Base-by-base conservation (phyloP, 2,329 filamentous ascomycete genomes). In the Scleromitrula shiraiana region DNA sequence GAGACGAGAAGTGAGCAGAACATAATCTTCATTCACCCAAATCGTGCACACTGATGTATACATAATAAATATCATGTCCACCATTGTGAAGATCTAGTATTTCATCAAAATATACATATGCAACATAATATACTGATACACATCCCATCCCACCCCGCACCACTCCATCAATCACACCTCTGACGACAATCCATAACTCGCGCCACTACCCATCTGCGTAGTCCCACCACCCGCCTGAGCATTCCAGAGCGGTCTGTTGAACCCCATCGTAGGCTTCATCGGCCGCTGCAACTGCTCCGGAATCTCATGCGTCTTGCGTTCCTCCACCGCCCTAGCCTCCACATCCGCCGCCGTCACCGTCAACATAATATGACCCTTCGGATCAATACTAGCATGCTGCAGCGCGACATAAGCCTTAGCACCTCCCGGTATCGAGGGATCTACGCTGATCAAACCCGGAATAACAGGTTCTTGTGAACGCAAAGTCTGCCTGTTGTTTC, bases 331-430 rank as follows among this genome's bases (percentile, higher is more conserved):
- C 37, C 63, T 52, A 24, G 58, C 56, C 20, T 56, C 56, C 1
- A 45, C 40, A 45, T 62, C 52, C n/a, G 59, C 62, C 19, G 35
- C 15, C 1, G 38, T 32, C 2, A 65, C 56, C 2, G 30, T 48
- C 35, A 65, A 32, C 2, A 56, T 26, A 15, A 65, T 53, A 12
- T 49, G 44, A 1, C 63, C 63, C 39, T 59, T 57, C 4, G 62
- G 35, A 53, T 65, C 55, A 7, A 65, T 49, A 17, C 41, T 52
- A 2, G 62, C 63, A 39, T 52, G 50, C 17, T 39, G 41, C 10
- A 62, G 59, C 5, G 56, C 45, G 7, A 65, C 58, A 41, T 54
- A 62, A 8, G 54, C 42, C 47, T 65, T 65, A 23, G 58, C 56
- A 2, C 63, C 63, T 19, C 62, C 63, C 5, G 52, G 47, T 24